A percentile compares a stretch with the other conserved stretches of the same genome.
Evolutionary conservation across 768 basidiomycete species (phyloP).

Genomic region (Paxillus ammoniavirescens): DNA sequence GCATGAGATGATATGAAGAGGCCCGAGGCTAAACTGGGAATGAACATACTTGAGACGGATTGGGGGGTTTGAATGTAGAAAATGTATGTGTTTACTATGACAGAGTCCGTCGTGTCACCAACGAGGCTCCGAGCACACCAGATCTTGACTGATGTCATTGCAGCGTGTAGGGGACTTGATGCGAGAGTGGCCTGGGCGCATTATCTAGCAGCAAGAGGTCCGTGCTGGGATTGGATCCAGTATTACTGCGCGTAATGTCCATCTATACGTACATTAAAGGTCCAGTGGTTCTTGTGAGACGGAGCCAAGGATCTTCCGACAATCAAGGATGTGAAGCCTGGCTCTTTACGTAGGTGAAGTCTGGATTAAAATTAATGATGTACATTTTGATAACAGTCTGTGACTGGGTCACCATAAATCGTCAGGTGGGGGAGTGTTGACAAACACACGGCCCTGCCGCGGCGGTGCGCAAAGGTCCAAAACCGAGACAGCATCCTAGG

Average conservation of each 20-base stretch:
- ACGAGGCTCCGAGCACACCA: constrained; percentile 14
- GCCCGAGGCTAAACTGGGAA: not conserved
- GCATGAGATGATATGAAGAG: not conserved
- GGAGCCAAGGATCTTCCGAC: not conserved
- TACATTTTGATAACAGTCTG: not conserved
- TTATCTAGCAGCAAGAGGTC: too few species aligned
- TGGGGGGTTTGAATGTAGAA: not conserved
- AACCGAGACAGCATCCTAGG: not conserved
- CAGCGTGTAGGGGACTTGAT: not conserved
- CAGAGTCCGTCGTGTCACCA: not conserved
- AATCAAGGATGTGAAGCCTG: not conserved
- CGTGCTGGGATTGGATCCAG: too few species aligned
- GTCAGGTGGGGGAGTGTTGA: too few species aligned
- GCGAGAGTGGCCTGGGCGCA: not conserved
- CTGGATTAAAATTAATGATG: not conserved
- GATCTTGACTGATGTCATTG: constrained; percentile 1
- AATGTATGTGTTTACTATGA: not conserved
- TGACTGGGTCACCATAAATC: too few species aligned
- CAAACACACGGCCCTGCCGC: too few species aligned
- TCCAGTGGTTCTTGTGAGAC: not conserved
- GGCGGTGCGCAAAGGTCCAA: not conserved
- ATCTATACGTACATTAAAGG: not conserved
- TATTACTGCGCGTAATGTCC: not conserved
- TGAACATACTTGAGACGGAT: not conserved
- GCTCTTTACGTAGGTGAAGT: not conserved